Conservation (phyloP, 805 yeast genomes). For the Sungouiella blattae region DNA sequence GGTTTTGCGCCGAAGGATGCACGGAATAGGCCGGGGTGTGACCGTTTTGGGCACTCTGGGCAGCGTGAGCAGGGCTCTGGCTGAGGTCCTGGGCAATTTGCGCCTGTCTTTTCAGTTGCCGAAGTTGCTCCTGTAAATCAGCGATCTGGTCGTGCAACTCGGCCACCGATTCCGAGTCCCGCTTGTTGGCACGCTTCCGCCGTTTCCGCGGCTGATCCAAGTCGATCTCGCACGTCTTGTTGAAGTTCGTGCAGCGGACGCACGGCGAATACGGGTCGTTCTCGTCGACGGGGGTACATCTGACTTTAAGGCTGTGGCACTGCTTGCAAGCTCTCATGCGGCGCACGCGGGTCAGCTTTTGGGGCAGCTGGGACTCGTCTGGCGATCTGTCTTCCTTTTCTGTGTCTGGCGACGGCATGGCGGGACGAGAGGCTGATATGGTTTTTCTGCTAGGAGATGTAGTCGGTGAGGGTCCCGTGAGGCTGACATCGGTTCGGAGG, state of each 20-base stretch:
- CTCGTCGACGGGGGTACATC: conserved; percentile 70
- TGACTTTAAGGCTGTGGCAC: conserved; percentile 83
- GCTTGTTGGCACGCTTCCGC: conserved; percentile 24
- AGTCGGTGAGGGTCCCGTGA: no score
- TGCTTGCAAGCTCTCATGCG: conserved; percentile 60
- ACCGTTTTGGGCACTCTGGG: not conserved
- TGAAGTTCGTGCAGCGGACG: conserved; percentile 64
- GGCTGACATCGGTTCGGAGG: no score
- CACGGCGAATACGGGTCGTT: conserved; percentile 64
- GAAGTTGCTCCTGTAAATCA: conserved; percentile 16
- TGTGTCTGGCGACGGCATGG: no score
- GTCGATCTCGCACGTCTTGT: conserved; percentile 65
- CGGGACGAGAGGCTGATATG: no score
- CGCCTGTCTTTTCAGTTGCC: not conserved
- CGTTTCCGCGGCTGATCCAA: conserved; percentile 54
- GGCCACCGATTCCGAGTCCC: conserved; percentile 16
- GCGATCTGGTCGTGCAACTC: conserved; percentile 20
- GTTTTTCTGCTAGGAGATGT: no score
- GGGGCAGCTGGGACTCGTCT: not conserved
- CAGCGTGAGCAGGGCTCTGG: not conserved
- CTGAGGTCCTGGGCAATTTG: not conserved
- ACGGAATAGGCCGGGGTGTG: not conserved
- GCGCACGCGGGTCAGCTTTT: conserved; percentile 19
- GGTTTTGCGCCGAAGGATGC: no score
- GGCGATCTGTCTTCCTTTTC: no score